phyloP scores from a whole-genome alignment of 805 yeast species.

The Candida coquimbonensis region DNA sequence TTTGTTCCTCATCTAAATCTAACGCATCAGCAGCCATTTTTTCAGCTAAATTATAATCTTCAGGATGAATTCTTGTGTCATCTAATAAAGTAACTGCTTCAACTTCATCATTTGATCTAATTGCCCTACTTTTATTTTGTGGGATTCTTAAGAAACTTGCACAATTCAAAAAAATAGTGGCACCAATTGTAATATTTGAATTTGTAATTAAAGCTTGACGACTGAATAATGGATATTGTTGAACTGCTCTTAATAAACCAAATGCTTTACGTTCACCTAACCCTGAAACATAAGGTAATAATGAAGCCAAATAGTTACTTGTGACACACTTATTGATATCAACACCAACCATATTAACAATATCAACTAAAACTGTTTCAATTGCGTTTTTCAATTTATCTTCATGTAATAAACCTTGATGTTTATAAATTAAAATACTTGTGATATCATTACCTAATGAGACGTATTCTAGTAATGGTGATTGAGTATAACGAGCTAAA shows the following conservation, averaged over 20 bases:
- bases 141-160: constrained; percentile 84
- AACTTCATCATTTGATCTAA: constrained; percentile 34
- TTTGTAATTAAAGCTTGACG: constrained; percentile 84
- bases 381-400: constrained; percentile 60
- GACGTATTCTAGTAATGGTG: constrained; percentile 87
- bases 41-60: constrained; percentile 91
- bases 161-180: constrained; percentile 82
- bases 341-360: constrained; percentile 85
- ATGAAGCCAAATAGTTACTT: constrained; percentile 61
- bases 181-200: constrained; percentile 55
- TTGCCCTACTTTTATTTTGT: constrained; percentile 34
- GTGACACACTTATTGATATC: constrained; percentile 87
- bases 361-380: constrained; percentile 82
- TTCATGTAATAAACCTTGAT: constrained; percentile 63
- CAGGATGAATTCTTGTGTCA: constrained; percentile 95
- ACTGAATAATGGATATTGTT: constrained; percentile 51
- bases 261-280: constrained; percentile 93
- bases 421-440: constrained; percentile 59
- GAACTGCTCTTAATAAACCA: constrained; percentile 76
- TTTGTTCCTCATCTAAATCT: constrained; percentile 91
- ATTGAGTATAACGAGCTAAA: constrained; percentile 85
- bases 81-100: constrained; percentile 72
- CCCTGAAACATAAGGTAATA: constrained; percentile 79
- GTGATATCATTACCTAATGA: constrained; percentile 69
- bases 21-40: constrained; percentile 98